Base-by-base conservation (phyloP, 306 rosid genomes). In the Vigna nakashimae region DNA sequence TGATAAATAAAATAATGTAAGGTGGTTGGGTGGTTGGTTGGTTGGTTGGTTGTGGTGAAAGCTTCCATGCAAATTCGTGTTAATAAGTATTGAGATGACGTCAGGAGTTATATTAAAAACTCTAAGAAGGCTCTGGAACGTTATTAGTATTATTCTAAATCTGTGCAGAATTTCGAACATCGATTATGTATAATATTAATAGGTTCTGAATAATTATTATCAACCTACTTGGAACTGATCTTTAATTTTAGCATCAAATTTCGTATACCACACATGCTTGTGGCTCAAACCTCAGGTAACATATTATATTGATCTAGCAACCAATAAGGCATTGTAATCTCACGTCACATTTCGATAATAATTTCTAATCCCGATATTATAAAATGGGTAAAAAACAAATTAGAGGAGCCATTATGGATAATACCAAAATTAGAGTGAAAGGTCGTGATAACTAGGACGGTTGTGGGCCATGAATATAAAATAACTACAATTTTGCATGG, bases 381-480 rank as follows among this genome's bases (percentile, higher is more conserved):
- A 57, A 78, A 69, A 46, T 7, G 30, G 32, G 10, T 30, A 22
- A 58, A 57, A 45, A 45, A 45, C 75, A 77, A 65, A 69, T 14
- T 18, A 20, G 32, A 22, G 69, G 14, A 28, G 32, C 4, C 26
- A 52, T 11, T n/a, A 3, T n/a, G 17, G 63, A 18, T 71, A 57
- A 68, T 43, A 18, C 20, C 7, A 30, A 57, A 12, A 68, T 13
- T 58, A 16, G 49, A 53, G 36, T n/a, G 66, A 49, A 71, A n/a
- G 36, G 46, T 11, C 26, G 28, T 59, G 70, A 73, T 78, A 69
- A 45, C 7, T 28, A 43, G 42, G 72, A 38, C 73, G 82, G 71
- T 71, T 36, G 71, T 60, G 64, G 64, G 55, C 1, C 4, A 60
- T 38, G 0, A 18, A 79, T 71, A 72, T 72, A 64, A 72, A 80